Conservation (phyloP, 352 stramenopile genomes). For the Saprolegnia parasitica region DNA sequence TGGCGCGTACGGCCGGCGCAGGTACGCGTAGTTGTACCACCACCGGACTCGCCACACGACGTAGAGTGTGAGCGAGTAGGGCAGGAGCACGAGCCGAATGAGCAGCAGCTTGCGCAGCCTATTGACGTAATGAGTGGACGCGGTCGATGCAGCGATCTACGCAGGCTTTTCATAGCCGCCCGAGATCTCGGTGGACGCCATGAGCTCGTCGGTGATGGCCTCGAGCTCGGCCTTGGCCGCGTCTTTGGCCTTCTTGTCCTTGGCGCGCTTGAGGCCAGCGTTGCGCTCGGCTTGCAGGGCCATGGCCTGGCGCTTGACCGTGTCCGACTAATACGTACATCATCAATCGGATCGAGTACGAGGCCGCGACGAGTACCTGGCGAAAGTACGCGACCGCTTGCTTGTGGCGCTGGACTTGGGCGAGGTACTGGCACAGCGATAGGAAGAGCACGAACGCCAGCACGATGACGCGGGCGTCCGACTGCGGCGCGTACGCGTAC, state of each 20-base stretch:
- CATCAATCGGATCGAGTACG: too few relatives aligned
- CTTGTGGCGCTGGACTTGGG: conserved; percentile 9
- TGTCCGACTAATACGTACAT: conserved; percentile 7
- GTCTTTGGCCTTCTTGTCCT: conserved; percentile 21
- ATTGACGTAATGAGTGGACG: neutral
- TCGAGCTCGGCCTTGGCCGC: conserved; percentile 1
- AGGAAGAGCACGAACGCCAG: conserved; percentile 7
- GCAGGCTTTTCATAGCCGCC: conserved; percentile 14
- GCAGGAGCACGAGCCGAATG: neutral
- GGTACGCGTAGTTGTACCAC: neutral
- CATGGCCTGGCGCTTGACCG: neutral
- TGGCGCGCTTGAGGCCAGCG: neutral
- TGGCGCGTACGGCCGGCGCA: neutral
- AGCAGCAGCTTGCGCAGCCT: neutral
- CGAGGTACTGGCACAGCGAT: neutral
- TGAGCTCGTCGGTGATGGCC: conserved; percentile 17
- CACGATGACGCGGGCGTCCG: conserved; percentile 8
- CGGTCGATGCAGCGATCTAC: neutral
- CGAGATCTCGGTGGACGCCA: conserved; percentile 10
- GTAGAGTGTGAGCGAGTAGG: neutral
- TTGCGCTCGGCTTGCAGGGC: conserved; percentile 1
- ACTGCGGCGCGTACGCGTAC: conserved; percentile 13
- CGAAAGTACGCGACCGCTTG: conserved; percentile 21
- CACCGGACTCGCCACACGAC: conserved; percentile 5
- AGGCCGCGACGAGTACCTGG: too few relatives aligned